Evolutionary conservation across 106 monocot genomes (phyloP).

Genomic region (Acanthochlamys bracteata): DNA sequence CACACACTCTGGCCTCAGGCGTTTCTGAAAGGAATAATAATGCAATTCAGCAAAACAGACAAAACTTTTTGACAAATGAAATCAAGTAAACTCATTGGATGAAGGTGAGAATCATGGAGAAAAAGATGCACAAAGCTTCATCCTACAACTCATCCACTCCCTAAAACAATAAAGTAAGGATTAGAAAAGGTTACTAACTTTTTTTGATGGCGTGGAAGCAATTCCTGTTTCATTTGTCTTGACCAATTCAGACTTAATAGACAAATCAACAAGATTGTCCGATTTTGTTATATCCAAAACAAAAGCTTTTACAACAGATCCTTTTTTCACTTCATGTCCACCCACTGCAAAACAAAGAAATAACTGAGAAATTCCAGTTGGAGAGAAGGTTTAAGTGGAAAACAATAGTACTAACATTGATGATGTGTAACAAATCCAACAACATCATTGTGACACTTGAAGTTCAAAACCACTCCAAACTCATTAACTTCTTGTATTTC

Average conservation of each 20-base stretch:
- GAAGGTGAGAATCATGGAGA: too few relatives aligned
- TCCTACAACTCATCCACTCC: too few relatives aligned
- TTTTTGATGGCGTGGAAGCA: conserved; percentile 19
- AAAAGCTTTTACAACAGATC: conserved; percentile 56
- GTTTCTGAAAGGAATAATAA: conserved; percentile 39
- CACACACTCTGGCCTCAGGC: conserved; percentile 22
- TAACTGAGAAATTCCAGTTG: neutral
- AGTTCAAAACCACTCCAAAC: conserved; percentile 65
- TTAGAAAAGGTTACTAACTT: conserved; percentile 36
- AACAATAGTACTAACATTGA: conserved; percentile 50
- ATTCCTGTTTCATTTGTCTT: conserved; percentile 9
- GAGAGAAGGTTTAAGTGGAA: neutral
- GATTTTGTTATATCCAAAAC: conserved; percentile 55
- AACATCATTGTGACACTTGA: conserved; percentile 52
- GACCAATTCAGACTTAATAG: conserved; percentile 64
- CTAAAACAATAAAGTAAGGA: too few relatives aligned
- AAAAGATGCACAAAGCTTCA: too few relatives aligned
- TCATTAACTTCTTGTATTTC: conserved; percentile 79
- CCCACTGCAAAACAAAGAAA: conserved; percentile 43
- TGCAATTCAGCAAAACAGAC: neutral
- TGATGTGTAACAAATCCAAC: conserved; percentile 81
- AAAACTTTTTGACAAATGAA: too few relatives aligned
- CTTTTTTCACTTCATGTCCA: conserved; percentile 40
- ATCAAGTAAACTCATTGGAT: too few relatives aligned
- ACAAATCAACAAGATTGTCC: conserved; percentile 74